Evolutionary conservation across 345 rosid genomes (phyloP), one percentile per base, ranked within the genome.

Genomic region (Erodium maritimum): DNA sequence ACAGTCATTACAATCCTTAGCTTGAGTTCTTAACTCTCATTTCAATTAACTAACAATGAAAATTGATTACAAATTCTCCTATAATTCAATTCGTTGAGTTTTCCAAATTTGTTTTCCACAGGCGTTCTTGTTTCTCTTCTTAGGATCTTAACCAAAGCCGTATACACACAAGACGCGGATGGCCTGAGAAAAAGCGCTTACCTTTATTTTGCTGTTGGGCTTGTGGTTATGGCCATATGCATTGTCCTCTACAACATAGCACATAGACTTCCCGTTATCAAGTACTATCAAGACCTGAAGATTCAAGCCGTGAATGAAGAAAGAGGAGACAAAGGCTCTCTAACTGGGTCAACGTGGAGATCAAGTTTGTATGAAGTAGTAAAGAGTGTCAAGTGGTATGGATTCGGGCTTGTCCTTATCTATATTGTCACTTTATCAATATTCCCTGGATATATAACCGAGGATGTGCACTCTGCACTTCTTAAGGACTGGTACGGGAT

Each of bases 51-150:
- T 42, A 42, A 42, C 12, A 2, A 42, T 42, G 14, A 42, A 7
- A 42, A 12, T 12, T 12, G 1, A 42, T 42, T 42, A 42, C 48
- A 10, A 12, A 7, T 42, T 42, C 48, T 7, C 48, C 48, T 16
- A 29, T 29, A 42, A 42, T 13, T 13, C 48, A 42, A 37, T 42
- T 42, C 48, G 12, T 42, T 42, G 48, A 42, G 2, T 14, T 14
- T 42, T 42, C 17, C 12, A 12, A 42, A 42, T 42, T 29, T 42
- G 48, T 42, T 42, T 42, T 7, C 19, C 75, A 80, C 79, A 89
- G 97, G 99, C 56, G 99, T 93, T 46, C 95, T 89, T 65, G 93
- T 89, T 65, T 93, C 99, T 51, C 45, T 87, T 22, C 67, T 93
- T 52, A 73, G 99, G 58, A 72, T 93, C 66, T 50, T 87, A 54